Evolutionary conservation across 164 flowering plant genomes (phyloP).

Genomic region (Platanus orientalis): DNA sequence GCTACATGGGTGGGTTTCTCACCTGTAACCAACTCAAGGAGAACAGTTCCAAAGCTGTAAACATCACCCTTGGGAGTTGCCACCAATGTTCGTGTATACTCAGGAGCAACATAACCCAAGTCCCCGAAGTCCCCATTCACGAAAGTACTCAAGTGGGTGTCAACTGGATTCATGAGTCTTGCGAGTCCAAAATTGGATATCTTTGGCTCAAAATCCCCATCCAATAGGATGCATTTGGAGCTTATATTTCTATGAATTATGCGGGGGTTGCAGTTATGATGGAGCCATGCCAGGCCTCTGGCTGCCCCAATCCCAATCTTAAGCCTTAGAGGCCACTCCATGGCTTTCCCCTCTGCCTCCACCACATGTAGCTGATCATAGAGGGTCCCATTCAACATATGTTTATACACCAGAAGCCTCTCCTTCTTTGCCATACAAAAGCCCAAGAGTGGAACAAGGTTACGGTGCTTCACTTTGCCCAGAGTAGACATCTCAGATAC

Average conservation of each 20-base stretch:
- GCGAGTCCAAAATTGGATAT: constrained; percentile 80
- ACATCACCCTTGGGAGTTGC: no score
- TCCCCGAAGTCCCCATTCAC: constrained; percentile 73
- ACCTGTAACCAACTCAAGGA: no score
- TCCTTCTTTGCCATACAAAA: no score
- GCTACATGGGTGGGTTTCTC: constrained; percentile 47
- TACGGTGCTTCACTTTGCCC: constrained; percentile 50
- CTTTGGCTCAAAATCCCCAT: constrained; percentile 53
- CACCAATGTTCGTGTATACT: no score
- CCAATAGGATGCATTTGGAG: constrained; percentile 64
- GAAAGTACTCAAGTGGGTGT: constrained; percentile 66
- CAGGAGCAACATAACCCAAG: no score
- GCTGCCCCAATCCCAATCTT: constrained; percentile 62
- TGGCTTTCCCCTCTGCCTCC: constrained; percentile 14
- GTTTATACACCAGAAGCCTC: no score
- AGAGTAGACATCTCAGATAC: constrained; percentile 57
- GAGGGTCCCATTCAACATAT: constrained; percentile 55
- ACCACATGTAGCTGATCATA: constrained; percentile 47
- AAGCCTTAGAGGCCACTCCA: constrained; percentile 67
- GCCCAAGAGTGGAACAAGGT: no score
- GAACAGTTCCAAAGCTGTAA: no score
- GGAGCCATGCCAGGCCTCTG: constrained; percentile 71
- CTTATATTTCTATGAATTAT: constrained; percentile 70
- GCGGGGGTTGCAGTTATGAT: constrained; percentile 70
- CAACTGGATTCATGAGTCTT: constrained; percentile 66